Evolutionary conservation across 2,329 filamentous ascomycete genomes (phyloP), one percentile per base, ranked within the genome.

Genomic region (Pochonia chlamydosporia): DNA sequence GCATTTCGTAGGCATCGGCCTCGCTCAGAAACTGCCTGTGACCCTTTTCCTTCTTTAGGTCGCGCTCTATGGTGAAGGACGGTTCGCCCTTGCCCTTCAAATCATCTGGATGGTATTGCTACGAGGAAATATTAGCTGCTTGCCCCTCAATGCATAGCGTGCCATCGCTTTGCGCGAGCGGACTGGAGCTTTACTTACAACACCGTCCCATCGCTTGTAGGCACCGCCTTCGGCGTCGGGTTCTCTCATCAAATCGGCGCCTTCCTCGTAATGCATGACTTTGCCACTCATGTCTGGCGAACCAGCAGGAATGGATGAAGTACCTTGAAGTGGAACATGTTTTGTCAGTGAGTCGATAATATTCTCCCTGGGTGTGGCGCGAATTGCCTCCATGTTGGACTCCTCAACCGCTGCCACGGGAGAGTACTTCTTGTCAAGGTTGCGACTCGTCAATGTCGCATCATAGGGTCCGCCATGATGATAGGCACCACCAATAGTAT

Each of bases 391-490:
- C 46, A 75, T 72, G 65, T 93, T 96, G 36, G 82, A 83, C 3
- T 79, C 74, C 47, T 74, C 72, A 5, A 95, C 78, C 2, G 91
- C 92, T 24, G 86, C 89, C 7, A 96, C 69, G 0, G 92, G 91
- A 3, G 87, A 84, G 49, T 72, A 73, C 53, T 66, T 66, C 56
- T 71, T 74, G 57, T 81, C 74, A 4, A 69, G 73, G 67, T 96
- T 96, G 41, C 88, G 79, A 11, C 86, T 80, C 2, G 85, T 73
- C 44, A 89, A 74, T 2, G 88, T 85, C 9, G 91, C 89, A 62
- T 97, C 92, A 57, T 87, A 97, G 0, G 92, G 92, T 0, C 92
- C 91, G 53, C 85, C 88, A 59, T 97, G 92, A 64, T 96, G 92
- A 65, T 95, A 96, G 3, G 76, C 68, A 16, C 75, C 76, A 43